phyloP scores from a whole-genome alignment of 2,329 filamentous ascomycete species.

The Fusarium hainanense region DNA sequence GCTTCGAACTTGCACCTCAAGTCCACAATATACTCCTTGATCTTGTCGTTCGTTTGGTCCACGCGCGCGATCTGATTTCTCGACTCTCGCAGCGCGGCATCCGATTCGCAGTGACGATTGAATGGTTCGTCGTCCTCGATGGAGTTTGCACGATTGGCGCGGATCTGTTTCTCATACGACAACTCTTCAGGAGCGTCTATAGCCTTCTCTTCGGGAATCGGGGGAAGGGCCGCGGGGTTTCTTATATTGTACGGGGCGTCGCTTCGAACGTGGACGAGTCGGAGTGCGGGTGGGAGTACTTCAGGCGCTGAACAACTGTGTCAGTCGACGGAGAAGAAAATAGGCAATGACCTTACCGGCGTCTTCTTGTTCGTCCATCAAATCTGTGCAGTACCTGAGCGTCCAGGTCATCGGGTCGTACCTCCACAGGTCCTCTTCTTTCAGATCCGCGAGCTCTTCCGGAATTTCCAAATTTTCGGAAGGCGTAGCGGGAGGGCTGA shows the following conservation, averaged over 20 bases:
- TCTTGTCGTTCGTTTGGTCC: background rate
- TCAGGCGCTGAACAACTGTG: background rate
- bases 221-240: background rate
- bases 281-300: background rate
- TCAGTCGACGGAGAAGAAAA: background rate
- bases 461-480: background rate
- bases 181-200: background rate
- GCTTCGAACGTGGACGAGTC: background rate
- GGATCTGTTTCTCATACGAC: background rate
- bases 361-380: background rate
- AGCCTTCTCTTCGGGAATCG: background rate
- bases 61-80: background rate
- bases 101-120: background rate
- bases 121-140: background rate
- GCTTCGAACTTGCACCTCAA: background rate
- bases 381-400: background rate
- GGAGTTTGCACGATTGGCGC: background rate
- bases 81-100: background rate
- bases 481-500: background rate
- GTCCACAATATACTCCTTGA: background rate
- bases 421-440: background rate
- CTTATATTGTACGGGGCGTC: background rate
- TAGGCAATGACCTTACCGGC: background rate
- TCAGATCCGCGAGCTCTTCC: background rate
- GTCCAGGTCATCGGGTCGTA: background rate